Evolutionary conservation across 2,329 filamentous ascomycete genomes (phyloP).

Genomic region (Plenodomus biglobosus): DNA sequence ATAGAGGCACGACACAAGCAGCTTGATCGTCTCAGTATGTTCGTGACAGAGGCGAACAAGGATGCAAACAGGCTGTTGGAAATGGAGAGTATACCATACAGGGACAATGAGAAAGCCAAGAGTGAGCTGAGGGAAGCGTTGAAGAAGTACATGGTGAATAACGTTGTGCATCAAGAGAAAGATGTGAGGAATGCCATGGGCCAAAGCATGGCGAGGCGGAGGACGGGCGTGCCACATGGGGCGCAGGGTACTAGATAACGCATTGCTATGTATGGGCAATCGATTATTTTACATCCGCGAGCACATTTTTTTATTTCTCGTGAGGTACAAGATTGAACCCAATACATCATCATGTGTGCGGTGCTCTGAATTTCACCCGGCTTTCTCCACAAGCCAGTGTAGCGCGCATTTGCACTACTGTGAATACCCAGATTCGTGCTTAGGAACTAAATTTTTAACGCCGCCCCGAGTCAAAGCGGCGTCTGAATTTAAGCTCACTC

Average conservation of each 20-base stretch:
- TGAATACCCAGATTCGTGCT: too few species aligned
- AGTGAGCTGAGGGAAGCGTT: slow-evolving; percentile 68
- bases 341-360: too few species aligned
- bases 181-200: slow-evolving; percentile 81
- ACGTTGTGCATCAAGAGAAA: slow-evolving; percentile 70
- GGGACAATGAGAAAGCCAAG: slow-evolving; percentile 65
- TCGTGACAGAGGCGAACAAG: slow-evolving; percentile 62
- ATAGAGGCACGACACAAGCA: slow-evolving; percentile 56
- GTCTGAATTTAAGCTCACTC: too few species aligned
- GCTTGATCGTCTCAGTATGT: slow-evolving; percentile 65
- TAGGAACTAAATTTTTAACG: too few species aligned
- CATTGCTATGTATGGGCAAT: neutral
- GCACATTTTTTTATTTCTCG: too few species aligned
- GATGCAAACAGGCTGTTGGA: slow-evolving; percentile 72
- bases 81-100: slow-evolving; percentile 79
- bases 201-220: slow-evolving; percentile 63
- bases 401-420: too few species aligned
- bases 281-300: too few species aligned
- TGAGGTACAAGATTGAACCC: too few species aligned
- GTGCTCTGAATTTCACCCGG: too few species aligned
- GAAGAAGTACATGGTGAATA: slow-evolving; percentile 85
- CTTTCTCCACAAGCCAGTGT: too few species aligned
- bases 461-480: too few species aligned
- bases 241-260: slow-evolving; percentile 44
- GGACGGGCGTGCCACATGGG: slow-evolving; percentile 63